Conservation (phyloP, 805 yeast species). For the Zygosaccharomyces bailii region DNA sequence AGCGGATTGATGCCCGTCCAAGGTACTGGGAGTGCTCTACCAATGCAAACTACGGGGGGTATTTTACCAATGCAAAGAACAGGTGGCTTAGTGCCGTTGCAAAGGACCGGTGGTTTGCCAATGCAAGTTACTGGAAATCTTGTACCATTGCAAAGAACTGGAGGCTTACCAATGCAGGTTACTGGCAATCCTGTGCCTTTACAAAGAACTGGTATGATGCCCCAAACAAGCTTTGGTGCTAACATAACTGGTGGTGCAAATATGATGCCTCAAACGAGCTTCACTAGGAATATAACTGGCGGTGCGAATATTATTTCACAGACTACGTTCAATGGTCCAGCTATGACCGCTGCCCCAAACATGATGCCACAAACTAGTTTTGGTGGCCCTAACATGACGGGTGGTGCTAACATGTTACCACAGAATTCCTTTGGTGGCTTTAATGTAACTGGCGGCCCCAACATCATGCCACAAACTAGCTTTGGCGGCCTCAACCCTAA, state of each 20-base stretch:
- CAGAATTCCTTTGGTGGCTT: constrained; percentile 42
- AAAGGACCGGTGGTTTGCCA: constrained; percentile 39
- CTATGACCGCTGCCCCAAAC: constrained; percentile 33
- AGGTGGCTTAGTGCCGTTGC: constrained; percentile 32
- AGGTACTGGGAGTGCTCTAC: constrained; percentile 28
- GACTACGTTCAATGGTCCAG: constrained; percentile 40
- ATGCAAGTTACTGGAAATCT: constrained; percentile 43
- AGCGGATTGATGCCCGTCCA: constrained; percentile 40
- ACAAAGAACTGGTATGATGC: constrained; percentile 36
- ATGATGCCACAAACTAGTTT: constrained; percentile 42
- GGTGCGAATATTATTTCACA: constrained; percentile 44
- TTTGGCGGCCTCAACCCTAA: constrained; percentile 39
- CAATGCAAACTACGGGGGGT: constrained; percentile 38
- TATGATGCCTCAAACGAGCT: constrained; percentile 43
- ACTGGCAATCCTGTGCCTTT: constrained; percentile 40
- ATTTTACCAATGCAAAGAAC: constrained; percentile 18
- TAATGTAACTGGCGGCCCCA: constrained; percentile 36
- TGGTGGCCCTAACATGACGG: constrained; percentile 41
- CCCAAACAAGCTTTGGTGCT: constrained; percentile 42
- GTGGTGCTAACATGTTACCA: constrained; percentile 35
- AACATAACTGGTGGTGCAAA: constrained; percentile 40
- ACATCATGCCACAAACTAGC: constrained; percentile 42
- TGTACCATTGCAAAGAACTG: constrained; percentile 36
- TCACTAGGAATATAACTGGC: constrained; percentile 32
- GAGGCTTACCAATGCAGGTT: constrained; percentile 40